Evolutionary conservation across 164 flowering plant species (phyloP).

Genomic region (Vitis riparia): DNA sequence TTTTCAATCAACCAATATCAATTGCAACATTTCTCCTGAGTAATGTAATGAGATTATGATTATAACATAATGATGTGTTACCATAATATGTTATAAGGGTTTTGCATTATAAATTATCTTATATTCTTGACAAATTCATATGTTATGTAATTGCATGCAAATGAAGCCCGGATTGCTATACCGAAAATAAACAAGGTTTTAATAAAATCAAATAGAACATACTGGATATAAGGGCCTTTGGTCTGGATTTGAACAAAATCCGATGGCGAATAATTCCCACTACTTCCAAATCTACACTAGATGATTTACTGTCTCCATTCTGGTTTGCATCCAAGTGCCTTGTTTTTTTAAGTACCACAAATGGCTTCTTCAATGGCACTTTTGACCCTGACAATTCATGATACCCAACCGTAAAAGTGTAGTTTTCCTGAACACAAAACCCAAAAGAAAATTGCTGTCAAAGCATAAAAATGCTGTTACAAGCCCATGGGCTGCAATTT

Average conservation of each 20-base stretch:
- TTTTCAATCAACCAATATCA: not conserved
- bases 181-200: not conserved
- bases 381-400: slow-evolving; percentile 85
- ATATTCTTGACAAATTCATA: not conserved
- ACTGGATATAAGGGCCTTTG: slow-evolving; percentile 86
- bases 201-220: slow-evolving; percentile 11
- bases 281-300: slow-evolving; percentile 64
- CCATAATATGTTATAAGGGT: not conserved
- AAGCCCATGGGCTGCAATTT: too few relatives aligned
- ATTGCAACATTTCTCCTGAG: too few relatives aligned
- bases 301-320: slow-evolving; percentile 6
- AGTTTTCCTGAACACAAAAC: slow-evolving; percentile 53
- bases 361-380: slow-evolving; percentile 76
- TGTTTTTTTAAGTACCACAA: slow-evolving; percentile 68
- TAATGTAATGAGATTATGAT: not conserved
- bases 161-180: not conserved
- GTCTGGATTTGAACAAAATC: slow-evolving; percentile 91
- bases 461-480: too few relatives aligned
- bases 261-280: slow-evolving; percentile 74
- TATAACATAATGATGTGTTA: not conserved
- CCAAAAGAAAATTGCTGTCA: not conserved
- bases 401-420: slow-evolving; percentile 85
- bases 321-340: slow-evolving; percentile 29
- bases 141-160: not conserved
- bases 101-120: not conserved